Conservation (phyloP, 1,284 basidiomycete species). For the Malassezia japonica region DNA sequence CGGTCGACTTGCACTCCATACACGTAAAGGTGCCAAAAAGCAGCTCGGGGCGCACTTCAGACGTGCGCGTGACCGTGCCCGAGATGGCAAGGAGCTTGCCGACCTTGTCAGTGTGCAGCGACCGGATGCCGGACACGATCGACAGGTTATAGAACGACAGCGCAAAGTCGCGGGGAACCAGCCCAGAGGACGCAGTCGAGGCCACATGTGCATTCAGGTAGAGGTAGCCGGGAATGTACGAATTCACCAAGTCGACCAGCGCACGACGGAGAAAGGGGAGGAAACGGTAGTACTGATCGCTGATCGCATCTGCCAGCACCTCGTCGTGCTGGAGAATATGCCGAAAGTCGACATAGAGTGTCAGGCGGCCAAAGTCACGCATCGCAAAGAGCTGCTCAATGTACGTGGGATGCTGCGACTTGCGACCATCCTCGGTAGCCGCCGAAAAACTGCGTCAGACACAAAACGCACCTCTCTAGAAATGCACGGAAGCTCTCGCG, state of each 20-base stretch:
- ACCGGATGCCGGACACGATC: conserved; percentile 86
- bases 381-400: conserved; percentile 84
- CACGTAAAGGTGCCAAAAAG: conserved; percentile 89
- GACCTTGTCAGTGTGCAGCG: conserved; percentile 55
- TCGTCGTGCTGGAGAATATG: conserved; percentile 84
- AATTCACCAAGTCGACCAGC: conserved; percentile 74
- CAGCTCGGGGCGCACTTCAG: conserved; percentile 91
- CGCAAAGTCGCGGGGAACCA: conserved; percentile 83
- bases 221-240: conserved; percentile 81
- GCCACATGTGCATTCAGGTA: conserved; percentile 64
- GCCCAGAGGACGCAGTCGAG: conserved; percentile 60
- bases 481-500: conserved; percentile 82
- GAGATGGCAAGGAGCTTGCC: conserved; percentile 40
- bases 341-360: conserved; percentile 88
- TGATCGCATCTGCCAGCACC: conserved; percentile 81
- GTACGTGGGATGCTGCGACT: conserved; percentile 56
- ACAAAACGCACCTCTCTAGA: conserved; percentile 74
- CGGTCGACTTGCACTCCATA: conserved; percentile 70
- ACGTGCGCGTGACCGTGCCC: conserved; percentile 74
- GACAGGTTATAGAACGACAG: conserved; percentile 95
- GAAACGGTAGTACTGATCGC: conserved; percentile 91
- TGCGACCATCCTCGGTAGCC: neutral
- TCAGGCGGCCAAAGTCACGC: conserved; percentile 83
- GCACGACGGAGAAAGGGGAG: conserved; percentile 85
- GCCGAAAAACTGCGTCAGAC: neutral